phyloP scores from a whole-genome alignment of 345 rosid species.

The Hibiscus syriacus region DNA sequence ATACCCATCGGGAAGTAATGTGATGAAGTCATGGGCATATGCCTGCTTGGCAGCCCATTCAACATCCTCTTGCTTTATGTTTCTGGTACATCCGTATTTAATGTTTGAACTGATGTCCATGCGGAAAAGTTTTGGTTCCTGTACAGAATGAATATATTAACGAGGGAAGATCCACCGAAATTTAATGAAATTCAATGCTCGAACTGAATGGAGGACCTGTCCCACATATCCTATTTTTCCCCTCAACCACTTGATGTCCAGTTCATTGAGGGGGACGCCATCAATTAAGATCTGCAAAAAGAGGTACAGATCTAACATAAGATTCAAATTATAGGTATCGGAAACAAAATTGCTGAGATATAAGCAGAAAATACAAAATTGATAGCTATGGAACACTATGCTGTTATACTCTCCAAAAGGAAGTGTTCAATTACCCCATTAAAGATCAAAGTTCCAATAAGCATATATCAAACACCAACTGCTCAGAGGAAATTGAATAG shows the following conservation, averaged over 20 bases:
- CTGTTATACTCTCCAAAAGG: background rate
- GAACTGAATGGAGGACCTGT: conserved; percentile 45
- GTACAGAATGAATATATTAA: conserved; percentile 13
- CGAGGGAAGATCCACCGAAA: conserved; percentile 5
- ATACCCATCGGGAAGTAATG: conserved; percentile 77
- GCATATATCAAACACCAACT: background rate
- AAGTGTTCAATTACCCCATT: background rate
- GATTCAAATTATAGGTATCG: conserved; percentile 4
- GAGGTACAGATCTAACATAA: background rate
- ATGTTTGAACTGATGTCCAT: conserved; percentile 85
- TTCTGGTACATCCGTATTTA: conserved; percentile 65
- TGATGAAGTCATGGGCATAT: conserved; percentile 86
- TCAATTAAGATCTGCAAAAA: conserved; percentile 66
- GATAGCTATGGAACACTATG: background rate
- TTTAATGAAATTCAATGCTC: background rate
- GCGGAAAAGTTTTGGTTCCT: conserved; percentile 96
- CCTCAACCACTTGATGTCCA: conserved; percentile 89
- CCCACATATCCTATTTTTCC: conserved; percentile 84
- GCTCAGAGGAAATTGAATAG: background rate
- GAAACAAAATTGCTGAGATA: background rate
- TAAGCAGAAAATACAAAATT: background rate
- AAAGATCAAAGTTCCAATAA: background rate
- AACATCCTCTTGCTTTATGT: conserved; percentile 64
- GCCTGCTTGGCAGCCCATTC: conserved; percentile 92
- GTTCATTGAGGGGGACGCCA: conserved; percentile 64